Percentiles rank a stretch among this genome's conserved stretches.
Conservation (phyloP, 2,329 filamentous ascomycete genomes). For the Venturia pyrina region DNA sequence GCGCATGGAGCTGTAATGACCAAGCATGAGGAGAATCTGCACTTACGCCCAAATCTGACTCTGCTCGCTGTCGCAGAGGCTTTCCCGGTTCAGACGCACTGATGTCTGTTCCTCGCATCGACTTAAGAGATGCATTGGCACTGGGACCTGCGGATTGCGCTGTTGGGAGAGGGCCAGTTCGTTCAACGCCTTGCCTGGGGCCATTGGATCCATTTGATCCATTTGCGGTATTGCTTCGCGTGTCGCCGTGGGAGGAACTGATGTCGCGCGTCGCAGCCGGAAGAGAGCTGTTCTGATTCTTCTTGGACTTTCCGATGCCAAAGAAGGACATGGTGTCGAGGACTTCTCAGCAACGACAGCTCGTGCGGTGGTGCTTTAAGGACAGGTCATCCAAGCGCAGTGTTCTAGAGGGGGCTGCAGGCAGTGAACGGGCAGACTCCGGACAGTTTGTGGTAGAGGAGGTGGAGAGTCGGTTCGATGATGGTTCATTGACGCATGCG, state of each 20-base stretch:
- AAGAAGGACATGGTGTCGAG: slow-evolving; percentile 40
- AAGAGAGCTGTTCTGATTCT: slow-evolving; percentile 30
- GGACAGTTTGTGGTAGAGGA: background rate
- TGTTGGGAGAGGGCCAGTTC: slow-evolving; percentile 17
- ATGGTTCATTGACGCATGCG: slow-evolving; percentile 5
- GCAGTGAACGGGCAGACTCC: background rate
- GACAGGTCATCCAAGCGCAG: slow-evolving; percentile 1
- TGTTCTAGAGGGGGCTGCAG: background rate
- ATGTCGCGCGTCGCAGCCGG: slow-evolving; percentile 47
- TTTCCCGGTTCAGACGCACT: slow-evolving; percentile 33
- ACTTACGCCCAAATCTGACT: slow-evolving; percentile 12
- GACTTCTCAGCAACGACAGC: background rate
- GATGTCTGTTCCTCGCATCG: slow-evolving; percentile 2
- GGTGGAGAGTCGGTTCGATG: background rate
- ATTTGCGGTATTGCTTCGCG: slow-evolving; percentile 38
- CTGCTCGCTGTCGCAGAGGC: slow-evolving; percentile 17
- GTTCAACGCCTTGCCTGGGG: slow-evolving; percentile 4
- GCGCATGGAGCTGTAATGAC: background rate
- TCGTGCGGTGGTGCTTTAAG: background rate
- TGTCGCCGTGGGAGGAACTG: slow-evolving; percentile 43
- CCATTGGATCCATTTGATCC: slow-evolving; percentile 34
- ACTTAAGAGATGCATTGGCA: slow-evolving; percentile 6
- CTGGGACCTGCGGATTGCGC: slow-evolving; percentile 11
- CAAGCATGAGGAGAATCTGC: background rate
- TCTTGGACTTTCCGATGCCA: slow-evolving; percentile 34